These are phyloP conservation scores for Alternaria ventricosa DNA, from an alignment of 2,329 filamentous ascomycete species.

Conservation along the genomic window DNA sequence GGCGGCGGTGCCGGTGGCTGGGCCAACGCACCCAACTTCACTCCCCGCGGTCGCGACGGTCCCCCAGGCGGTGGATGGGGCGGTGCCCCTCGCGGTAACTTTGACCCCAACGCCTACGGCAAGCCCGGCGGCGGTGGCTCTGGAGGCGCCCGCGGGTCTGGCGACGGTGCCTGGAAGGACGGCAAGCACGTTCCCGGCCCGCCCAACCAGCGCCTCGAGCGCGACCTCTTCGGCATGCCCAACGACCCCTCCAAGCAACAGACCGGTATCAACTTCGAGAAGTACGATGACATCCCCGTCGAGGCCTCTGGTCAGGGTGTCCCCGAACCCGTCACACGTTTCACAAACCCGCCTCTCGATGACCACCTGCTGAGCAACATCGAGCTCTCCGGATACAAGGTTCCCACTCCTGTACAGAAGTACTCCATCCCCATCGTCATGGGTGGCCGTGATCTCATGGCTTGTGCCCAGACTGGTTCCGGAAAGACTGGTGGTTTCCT, in stretches of 20 bases:
- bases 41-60: slow-evolving; percentile 52
- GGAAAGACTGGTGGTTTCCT: slow-evolving; percentile 99
- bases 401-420: slow-evolving; percentile 97
- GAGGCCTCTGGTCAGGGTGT: slow-evolving; percentile 94
- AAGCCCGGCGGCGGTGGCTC: slow-evolving; percentile 60
- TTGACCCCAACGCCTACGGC: slow-evolving; percentile 70
- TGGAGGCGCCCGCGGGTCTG: slow-evolving; percentile 74
- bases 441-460: slow-evolving; percentile 97
- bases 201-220: slow-evolving; percentile 86
- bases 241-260: slow-evolving; percentile 96
- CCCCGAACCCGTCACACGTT: slow-evolving; percentile 86
- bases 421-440: slow-evolving; percentile 99
- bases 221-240: slow-evolving; percentile 88
- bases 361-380: slow-evolving; percentile 94
- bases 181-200: slow-evolving; percentile 95
- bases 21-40: slow-evolving; percentile 66
- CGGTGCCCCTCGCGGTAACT: slow-evolving; percentile 53
- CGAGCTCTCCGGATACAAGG: slow-evolving; percentile 89
- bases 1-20: slow-evolving; percentile 67
- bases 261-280: slow-evolving; percentile 99
- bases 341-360: slow-evolving; percentile 94
- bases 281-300: slow-evolving; percentile 99
- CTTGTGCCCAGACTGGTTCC: slow-evolving; percentile 98
- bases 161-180: slow-evolving; percentile 95
- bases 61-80: slow-evolving; percentile 48